Percentiles rank a stretch among this genome's conserved stretches.
phyloP scores from a whole-genome alignment of 495 filamentous ascomycete species.

The Neurospora intermedia region DNA sequence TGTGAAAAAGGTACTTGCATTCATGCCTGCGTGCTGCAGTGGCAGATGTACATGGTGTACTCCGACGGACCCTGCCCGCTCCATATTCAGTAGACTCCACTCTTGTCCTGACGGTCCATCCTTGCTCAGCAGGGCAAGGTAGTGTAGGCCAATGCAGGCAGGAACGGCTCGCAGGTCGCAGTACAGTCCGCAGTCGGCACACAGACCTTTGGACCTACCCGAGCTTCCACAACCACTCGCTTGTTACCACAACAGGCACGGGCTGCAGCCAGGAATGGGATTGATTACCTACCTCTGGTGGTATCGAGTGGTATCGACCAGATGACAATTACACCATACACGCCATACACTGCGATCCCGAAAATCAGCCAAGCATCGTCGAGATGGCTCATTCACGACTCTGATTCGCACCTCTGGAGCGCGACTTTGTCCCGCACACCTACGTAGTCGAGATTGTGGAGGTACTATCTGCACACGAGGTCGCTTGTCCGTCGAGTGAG shows the following conservation, averaged over 20 bases:
- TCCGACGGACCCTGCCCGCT: neutral
- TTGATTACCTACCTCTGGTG: neutral
- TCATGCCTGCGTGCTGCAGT: neutral
- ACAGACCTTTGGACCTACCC: neutral
- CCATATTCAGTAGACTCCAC: neutral
- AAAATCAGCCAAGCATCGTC: slow-evolving; percentile 10
- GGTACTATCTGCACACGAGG: neutral
- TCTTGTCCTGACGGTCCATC: neutral
- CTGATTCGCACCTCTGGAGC: slow-evolving; percentile 12
- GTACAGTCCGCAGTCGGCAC: neutral
- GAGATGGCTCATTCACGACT: slow-evolving; percentile 9
- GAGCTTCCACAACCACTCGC: neutral
- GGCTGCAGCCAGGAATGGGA: neutral
- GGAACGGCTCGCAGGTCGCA: neutral
- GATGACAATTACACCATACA: neutral
- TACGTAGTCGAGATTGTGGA: neutral
- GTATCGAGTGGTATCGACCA: neutral
- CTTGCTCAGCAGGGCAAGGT: neutral
- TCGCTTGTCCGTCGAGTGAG: neutral
- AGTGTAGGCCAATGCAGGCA: neutral
- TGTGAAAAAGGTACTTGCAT: neutral
- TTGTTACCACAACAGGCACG: neutral
- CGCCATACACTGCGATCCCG: neutral
- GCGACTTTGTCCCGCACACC: neutral
- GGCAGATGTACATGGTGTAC: neutral